Percentiles rank a stretch among this genome's conserved stretches.
Evolutionary conservation across 345 rosid species (phyloP).

Genomic region (Pelargonium nanum): DNA sequence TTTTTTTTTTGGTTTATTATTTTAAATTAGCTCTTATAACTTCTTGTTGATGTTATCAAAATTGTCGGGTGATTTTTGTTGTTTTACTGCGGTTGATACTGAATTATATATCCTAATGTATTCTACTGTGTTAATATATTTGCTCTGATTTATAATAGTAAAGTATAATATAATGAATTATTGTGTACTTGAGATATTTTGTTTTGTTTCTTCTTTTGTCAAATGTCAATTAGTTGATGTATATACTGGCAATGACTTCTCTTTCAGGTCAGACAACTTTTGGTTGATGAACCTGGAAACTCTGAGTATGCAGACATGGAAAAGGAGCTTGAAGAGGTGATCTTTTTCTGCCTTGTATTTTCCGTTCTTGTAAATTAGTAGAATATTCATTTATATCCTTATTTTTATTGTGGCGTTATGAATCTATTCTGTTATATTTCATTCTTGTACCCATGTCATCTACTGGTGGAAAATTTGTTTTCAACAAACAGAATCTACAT

Average conservation of each 20-base stretch:
- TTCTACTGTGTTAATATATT: too few relatives aligned
- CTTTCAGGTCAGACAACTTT: slow-evolving; percentile 64
- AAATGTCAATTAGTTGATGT: not conserved
- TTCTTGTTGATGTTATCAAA: too few relatives aligned
- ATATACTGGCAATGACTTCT: not conserved
- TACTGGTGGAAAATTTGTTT: slow-evolving; percentile 1
- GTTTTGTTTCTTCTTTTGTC: not conserved
- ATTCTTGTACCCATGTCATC: not conserved
- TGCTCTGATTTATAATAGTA: too few relatives aligned
- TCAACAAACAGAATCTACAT: slow-evolving; percentile 3
- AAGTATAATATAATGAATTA: too few relatives aligned
- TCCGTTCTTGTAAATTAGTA: not conserved
- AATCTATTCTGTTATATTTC: not conserved
- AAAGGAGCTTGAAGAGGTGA: slow-evolving; percentile 84
- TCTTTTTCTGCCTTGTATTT: slow-evolving; percentile 9
- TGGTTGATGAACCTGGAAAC: slow-evolving; percentile 71
- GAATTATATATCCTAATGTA: too few relatives aligned
- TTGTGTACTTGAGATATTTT: not conserved
- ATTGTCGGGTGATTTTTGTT: too few relatives aligned
- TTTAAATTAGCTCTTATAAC: too few relatives aligned
- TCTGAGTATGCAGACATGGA: slow-evolving; percentile 85
- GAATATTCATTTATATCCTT: not conserved
- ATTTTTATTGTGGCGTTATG: not conserved
- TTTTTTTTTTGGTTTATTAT: too few relatives aligned
- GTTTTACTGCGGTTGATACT: too few relatives aligned